Base-by-base conservation (phyloP, 345 rosid species). In the thale cress (Arabidopsis thaliana) region DNA sequence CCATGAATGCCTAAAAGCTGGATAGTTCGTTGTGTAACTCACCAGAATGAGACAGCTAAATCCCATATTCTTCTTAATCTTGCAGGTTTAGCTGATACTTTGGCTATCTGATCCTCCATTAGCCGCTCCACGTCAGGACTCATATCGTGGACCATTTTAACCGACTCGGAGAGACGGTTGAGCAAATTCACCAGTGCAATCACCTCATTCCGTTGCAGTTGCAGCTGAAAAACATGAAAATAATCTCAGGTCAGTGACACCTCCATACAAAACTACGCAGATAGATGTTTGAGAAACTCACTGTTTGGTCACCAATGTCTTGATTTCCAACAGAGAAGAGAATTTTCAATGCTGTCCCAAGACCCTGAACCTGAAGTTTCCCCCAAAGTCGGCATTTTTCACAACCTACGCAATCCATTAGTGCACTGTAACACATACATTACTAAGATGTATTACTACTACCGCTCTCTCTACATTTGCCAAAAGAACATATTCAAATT, bases 311-410 rank as follows among this genome's bases (percentile, higher is more conserved):
- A 59, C 57, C 65, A 25, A 72, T 70, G 25, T 85, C 83, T 63
- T 72, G 74, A 30, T 85, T 91, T 73, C 88, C 83, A 60, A 81
- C 93, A 44, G 99, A 89, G 82, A 95, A 93, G 62, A 95, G 91
- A 67, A 93, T 88, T 65, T 95, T 90, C 87, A 94, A 78, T 8
- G 97, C 98, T 64, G 98, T 90, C 8, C 97, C 98, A 24, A 91
- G 88, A 77, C 98, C 98, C 13, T 89, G 91, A 87, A 94, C 91
- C 85, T 94, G 98, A 84, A 94, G 96, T 75, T 94, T 94, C 67
- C 97, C 98, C 99, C 99, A 93, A 65, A 95, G 90, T 32, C 98
- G 85, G 61, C 99, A 95, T 74, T 93, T 95, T 80, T 95, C 99
- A 82, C 99, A 95, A 23, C 99, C 96, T 55, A 94, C 88, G 76